A percentile compares a stretch with the other conserved stretches of the same genome.
Evolutionary conservation across 768 basidiomycete genomes (phyloP).

Genomic region (Amanita rubescens): DNA sequence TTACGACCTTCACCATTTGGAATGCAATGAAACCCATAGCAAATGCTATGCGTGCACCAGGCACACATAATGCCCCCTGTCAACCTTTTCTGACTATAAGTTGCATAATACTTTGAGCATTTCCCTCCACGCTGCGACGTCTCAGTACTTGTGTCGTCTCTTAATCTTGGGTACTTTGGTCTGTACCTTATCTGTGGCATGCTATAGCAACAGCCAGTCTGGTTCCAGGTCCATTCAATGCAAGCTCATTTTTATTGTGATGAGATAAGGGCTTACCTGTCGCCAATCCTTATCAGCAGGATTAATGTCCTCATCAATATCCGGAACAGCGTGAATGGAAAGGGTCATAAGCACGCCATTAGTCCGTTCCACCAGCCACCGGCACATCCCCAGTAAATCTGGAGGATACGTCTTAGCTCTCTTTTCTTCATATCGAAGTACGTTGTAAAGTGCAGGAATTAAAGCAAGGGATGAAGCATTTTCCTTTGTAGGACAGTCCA

Average conservation of each 20-base stretch:
- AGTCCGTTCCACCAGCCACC: background rate
- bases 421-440: too few species aligned
- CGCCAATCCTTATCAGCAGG: background rate
- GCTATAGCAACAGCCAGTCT: conserved; percentile 24
- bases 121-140: background rate
- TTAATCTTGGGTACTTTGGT: conserved; percentile 17
- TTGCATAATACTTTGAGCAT: background rate
- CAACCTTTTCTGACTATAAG: background rate
- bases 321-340: background rate
- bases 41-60: background rate
- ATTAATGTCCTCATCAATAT: background rate
- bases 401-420: too few species aligned
- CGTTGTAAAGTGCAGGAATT: background rate
- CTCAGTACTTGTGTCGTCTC: too few species aligned
- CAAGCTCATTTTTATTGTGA: background rate
- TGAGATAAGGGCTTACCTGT: conserved; percentile 4
- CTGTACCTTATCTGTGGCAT: conserved; percentile 22
- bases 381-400: too few species aligned
- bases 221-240: background rate
- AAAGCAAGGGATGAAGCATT: background rate
- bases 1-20: background rate
- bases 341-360: background rate
- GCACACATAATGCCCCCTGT: background rate
- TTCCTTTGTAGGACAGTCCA: background rate
- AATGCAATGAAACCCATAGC: background rate